Conservation (phyloP, 192 early-diverging fungal genomes). For the Coemansia sp. region DNA sequence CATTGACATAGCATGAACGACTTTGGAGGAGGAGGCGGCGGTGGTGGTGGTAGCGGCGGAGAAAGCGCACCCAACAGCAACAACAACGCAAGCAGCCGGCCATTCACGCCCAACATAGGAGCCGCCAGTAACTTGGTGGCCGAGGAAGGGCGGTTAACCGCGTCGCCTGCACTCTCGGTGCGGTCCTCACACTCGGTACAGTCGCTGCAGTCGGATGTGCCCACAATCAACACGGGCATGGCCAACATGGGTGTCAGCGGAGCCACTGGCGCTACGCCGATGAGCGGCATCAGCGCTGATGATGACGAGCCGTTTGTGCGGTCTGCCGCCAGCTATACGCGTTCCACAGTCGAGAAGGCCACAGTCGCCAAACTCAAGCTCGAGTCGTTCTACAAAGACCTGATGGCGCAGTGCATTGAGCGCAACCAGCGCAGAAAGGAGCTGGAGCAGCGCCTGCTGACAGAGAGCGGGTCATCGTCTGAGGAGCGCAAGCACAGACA, state of each 20-base stretch:
- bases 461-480: slow-evolving; percentile 71
- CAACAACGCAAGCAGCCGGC: slow-evolving; percentile 43
- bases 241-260: slow-evolving; percentile 56
- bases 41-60: neutral
- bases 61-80: slow-evolving; percentile 49
- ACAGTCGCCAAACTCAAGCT: slow-evolving; percentile 89
- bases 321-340: slow-evolving; percentile 76
- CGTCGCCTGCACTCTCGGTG: slow-evolving; percentile 53
- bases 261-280: neutral
- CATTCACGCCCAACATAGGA: slow-evolving; percentile 51
- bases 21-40: slow-evolving; percentile 43
- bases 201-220: slow-evolving; percentile 50
- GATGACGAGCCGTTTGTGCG: slow-evolving; percentile 65
- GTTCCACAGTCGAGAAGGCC: slow-evolving; percentile 82
- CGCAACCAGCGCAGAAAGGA: slow-evolving; percentile 77
- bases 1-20: slow-evolving; percentile 51
- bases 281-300: slow-evolving; percentile 12
- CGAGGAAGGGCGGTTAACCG: slow-evolving; percentile 31
- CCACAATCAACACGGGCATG: slow-evolving; percentile 54
- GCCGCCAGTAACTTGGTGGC: slow-evolving; percentile 30
- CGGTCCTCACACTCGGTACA: slow-evolving; percentile 50
- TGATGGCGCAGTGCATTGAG: slow-evolving; percentile 89
- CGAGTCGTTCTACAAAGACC: slow-evolving; percentile 89
- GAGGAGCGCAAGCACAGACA: slow-evolving; percentile 90
- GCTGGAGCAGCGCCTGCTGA: slow-evolving; percentile 73